Evolutionary conservation across 2,329 filamentous ascomycete species (phyloP).

Genomic region (Trichoderma hamatum): DNA sequence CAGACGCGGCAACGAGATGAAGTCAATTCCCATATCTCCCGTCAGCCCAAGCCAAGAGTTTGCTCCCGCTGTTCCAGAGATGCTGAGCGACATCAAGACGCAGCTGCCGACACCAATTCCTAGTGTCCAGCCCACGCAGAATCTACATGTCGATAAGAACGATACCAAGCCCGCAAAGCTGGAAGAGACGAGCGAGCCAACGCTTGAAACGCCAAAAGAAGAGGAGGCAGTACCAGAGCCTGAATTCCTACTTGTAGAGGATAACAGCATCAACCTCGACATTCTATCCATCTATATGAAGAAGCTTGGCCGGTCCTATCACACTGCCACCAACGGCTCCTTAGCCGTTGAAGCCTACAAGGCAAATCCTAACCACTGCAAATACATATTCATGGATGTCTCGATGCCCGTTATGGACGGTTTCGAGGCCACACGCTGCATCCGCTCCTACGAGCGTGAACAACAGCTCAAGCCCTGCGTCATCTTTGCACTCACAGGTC

Average conservation of each 20-base stretch:
- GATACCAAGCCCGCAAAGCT: not conserved
- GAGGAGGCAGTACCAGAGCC: not conserved
- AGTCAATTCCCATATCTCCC: conserved; percentile 9
- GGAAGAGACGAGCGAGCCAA: not conserved
- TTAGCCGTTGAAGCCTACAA: conserved; percentile 40
- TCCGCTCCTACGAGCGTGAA: conserved; percentile 53
- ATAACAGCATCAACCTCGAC: conserved; percentile 28
- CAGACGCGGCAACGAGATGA: conserved; percentile 23
- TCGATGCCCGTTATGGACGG: conserved; percentile 63
- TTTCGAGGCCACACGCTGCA: conserved; percentile 53
- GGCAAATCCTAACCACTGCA: conserved; percentile 32
- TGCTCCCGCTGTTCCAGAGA: not conserved
- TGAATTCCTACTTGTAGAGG: conserved; percentile 28
- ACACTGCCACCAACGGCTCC: conserved; percentile 41
- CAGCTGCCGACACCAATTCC: not conserved
- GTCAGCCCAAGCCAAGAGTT: not conserved
- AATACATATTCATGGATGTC: conserved; percentile 51
- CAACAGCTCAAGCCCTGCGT: conserved; percentile 45
- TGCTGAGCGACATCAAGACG: conserved; percentile 9
- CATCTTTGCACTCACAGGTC: conserved; percentile 57
- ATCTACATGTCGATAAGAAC: not conserved
- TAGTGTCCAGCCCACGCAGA: not conserved
- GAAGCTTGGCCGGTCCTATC: conserved; percentile 38
- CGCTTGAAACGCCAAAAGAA: not conserved
- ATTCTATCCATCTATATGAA: conserved; percentile 40